These are phyloP conservation scores for Aspergillus caelatus DNA, from an alignment of 2,329 filamentous ascomycete genomes.

Conservation along the genomic window DNA sequence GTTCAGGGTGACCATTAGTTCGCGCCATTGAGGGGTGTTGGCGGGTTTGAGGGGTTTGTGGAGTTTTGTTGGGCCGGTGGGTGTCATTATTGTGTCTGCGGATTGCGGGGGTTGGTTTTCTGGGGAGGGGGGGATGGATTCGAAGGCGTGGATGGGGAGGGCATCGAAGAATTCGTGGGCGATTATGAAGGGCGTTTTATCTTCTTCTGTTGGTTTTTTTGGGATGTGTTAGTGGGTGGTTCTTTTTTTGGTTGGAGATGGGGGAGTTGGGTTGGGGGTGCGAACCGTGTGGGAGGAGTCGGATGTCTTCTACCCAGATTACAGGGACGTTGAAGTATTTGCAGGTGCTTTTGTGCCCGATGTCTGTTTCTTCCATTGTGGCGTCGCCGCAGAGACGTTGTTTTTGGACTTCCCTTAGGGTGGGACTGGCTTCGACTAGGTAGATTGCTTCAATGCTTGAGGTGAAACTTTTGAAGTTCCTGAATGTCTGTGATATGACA, in stretches of 20 bases:
- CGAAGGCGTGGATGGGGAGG: conserved; percentile 92
- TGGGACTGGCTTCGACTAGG: conserved; percentile 88
- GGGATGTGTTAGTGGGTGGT: not conserved
- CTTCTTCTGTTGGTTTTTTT: conserved; percentile 51
- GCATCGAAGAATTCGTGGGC: conserved; percentile 99
- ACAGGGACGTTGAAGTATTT: conserved; percentile 77
- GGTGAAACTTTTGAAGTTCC: conserved; percentile 77
- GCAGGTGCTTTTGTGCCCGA: conserved; percentile 73
- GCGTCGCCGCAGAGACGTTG: conserved; percentile 76
- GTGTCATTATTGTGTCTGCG: conserved; percentile 53
- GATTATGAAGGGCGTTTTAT: conserved; percentile 85
- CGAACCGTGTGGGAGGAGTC: conserved; percentile 72
- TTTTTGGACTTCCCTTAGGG: conserved; percentile 76
- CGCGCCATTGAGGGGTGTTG: conserved; percentile 71
- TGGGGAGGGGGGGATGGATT: conserved; percentile 64
- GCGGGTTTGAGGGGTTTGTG: conserved; percentile 43
- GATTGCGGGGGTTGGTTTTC: conserved; percentile 51
- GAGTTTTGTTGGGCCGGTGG: conserved; percentile 52
- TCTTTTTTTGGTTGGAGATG: not conserved
- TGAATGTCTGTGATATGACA: conserved; percentile 66
- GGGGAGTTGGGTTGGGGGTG: not conserved
- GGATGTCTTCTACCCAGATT: conserved; percentile 87
- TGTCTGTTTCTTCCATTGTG: conserved; percentile 69
- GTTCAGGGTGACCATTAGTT: conserved; percentile 74
- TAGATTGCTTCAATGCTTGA: conserved; percentile 83